These are phyloP conservation scores for Ogataea zsoltii DNA, from an alignment of 805 yeast genomes.

Conservation along the genomic window DNA sequence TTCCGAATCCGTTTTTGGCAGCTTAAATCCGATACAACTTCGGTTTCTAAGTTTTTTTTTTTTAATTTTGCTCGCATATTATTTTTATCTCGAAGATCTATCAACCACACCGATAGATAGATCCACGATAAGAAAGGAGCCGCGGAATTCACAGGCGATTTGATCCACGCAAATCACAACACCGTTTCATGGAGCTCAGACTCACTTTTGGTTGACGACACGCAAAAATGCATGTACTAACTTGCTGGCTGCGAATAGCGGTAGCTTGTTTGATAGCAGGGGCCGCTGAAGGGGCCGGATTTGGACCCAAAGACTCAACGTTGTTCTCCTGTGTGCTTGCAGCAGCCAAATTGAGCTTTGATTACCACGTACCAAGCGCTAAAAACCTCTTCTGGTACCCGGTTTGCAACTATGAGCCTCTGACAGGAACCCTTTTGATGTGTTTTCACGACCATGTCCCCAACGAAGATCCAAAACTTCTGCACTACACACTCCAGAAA, in stretches of 20 bases:
- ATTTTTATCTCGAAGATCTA: background rate
- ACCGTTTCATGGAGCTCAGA: background rate
- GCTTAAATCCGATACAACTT: conserved; percentile 3
- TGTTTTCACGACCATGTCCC: conserved; percentile 24
- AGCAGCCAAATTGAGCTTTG: conserved; percentile 18
- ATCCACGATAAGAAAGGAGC: too few species aligned
- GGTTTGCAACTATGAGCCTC: conserved; percentile 28
- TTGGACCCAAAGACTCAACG: conserved; percentile 18
- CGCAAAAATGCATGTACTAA: background rate
- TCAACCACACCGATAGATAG: background rate
- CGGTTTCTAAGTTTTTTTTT: background rate
- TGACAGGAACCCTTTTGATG: conserved; percentile 24
- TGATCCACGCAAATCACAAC: background rate
- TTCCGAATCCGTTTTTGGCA: background rate
- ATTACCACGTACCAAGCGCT: conserved; percentile 15
- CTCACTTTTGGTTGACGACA: background rate
- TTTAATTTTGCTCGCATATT: background rate
- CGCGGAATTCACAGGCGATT: too few species aligned
- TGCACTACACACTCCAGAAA: conserved; percentile 10
- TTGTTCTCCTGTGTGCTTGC: conserved; percentile 26
- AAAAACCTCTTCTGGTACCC: conserved; percentile 24
- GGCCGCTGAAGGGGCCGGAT: conserved; percentile 1
- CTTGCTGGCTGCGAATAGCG: background rate
- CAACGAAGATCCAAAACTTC: background rate
- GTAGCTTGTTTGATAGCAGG: background rate